Conservation (phyloP, 2,329 filamentous ascomycete genomes). For the Aspergillus alliaceus region DNA sequence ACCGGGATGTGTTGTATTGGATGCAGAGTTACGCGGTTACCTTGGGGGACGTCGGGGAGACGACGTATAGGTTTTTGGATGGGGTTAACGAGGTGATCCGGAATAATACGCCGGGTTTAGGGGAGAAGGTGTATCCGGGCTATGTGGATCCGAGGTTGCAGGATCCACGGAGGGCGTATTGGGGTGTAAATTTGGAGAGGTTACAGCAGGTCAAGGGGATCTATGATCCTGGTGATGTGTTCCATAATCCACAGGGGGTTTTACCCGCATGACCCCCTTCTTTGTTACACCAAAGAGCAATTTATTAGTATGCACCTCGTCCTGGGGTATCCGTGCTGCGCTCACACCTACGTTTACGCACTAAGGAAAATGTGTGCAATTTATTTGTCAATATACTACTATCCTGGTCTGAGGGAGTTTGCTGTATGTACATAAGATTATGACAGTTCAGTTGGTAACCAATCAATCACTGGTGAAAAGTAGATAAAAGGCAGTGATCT, state of each 20-base stretch:
- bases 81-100: conserved; percentile 48
- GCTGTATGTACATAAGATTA: too few species aligned
- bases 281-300: too few species aligned
- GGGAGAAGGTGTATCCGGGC: conserved; percentile 52
- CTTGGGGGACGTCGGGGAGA: conserved; percentile 40
- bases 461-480: too few species aligned
- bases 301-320: too few species aligned
- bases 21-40: conserved; percentile 61
- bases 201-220: conserved; percentile 52
- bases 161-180: conserved; percentile 53
- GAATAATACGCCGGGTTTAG: conserved; percentile 24
- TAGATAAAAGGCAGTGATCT: too few species aligned
- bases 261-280: too few species aligned
- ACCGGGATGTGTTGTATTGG: conserved; percentile 64
- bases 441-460: too few species aligned
- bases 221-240: conserved; percentile 55
- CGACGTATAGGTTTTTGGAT: conserved; percentile 52
- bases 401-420: too few species aligned
- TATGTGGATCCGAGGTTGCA: conserved; percentile 57
- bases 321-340: too few species aligned
- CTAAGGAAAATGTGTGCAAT: too few species aligned
- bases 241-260: conserved; percentile 57
- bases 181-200: conserved; percentile 51
- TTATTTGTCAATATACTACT: too few species aligned
- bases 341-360: too few species aligned